Evolutionary conservation across 305 asterid genomes (phyloP).

Genomic region (Nicotiana rustica): DNA sequence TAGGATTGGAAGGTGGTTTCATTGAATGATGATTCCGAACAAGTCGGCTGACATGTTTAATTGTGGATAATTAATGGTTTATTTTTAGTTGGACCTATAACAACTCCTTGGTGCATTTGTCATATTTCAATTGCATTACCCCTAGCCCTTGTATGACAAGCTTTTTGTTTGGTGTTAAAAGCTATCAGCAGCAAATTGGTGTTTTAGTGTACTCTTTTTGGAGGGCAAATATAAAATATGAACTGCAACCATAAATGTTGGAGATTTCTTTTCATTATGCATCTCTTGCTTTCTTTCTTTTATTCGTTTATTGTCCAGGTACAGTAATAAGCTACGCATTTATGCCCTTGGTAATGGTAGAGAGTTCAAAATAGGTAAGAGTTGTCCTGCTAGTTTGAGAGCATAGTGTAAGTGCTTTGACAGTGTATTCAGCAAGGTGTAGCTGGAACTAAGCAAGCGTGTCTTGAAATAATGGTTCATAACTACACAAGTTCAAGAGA

Average conservation of each 20-base stretch:
- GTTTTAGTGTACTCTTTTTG: background rate
- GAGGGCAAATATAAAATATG: background rate
- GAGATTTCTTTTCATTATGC: background rate
- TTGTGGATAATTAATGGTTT: conserved; percentile 8
- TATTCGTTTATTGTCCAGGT: background rate
- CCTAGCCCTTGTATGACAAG: background rate
- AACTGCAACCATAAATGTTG: conserved; percentile 21
- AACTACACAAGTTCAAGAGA: background rate
- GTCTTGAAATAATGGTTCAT: background rate
- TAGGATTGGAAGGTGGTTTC: conserved; percentile 14
- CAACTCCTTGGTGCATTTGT: conserved; percentile 10
- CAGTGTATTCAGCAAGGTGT: background rate
- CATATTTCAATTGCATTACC: background rate
- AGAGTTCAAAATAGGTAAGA: conserved; percentile 2
- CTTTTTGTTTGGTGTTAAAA: background rate
- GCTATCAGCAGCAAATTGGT: conserved; percentile 18
- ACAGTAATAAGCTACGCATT: background rate
- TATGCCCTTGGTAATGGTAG: background rate
- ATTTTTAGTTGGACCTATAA: background rate
- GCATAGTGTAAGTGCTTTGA: background rate
- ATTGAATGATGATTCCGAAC: background rate
- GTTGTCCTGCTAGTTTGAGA: background rate
- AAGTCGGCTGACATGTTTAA: background rate
- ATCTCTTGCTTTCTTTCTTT: background rate
- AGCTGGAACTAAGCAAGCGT: background rate